Base-by-base conservation (phyloP, 2,329 filamentous ascomycete genomes). In the Sarocladium kiliense region DNA sequence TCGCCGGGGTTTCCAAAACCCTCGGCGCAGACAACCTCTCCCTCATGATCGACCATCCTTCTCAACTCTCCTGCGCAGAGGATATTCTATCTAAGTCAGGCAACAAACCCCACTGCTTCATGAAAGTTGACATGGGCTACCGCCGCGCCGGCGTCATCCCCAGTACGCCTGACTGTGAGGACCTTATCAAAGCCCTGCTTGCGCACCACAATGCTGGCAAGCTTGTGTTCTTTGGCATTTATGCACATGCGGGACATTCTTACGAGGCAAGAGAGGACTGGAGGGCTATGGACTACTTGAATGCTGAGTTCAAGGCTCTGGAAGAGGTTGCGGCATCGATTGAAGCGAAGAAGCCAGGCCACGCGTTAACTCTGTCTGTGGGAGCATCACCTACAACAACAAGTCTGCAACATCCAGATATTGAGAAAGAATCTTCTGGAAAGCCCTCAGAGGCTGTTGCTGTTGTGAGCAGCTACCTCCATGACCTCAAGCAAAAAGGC, bases 321-420 rank as follows among this genome's bases (percentile, higher is more conserved):
- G 68, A 76, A 55, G 61, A 67, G 5, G 83, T 79, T 0, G 74
- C 79, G 0, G 55, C 61, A n/a, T 59, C 63, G 0, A 69, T 74
- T 55, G 71, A 65, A 49, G 61, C 55, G 53, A 67, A 62, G 61
- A 69, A 57, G 47, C 63, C 65, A 1, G 55, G 53, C 1, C 62
- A 63, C 23, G 61, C 64, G 2, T 66, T 80, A 16, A 74, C 84
- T 0, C 73, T 91, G 2, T 88, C 85, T 1, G 83, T 90, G 0
- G 88, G 88, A 2, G 88, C 88, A 0, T 89, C 88, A n/a, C 88
- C 88, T 0, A 89, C 87, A 0, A 81, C 84, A 2, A 84, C 85
- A 0, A 78, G 84, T 10, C 75, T 86, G 25, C 82, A 88, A 63
- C 84, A 88, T 61, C 71, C 71, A 57, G 56, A 63, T 58, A 54